phyloP scores from a whole-genome alignment of 129 eudicot genomes.

The Flaveria bidentis region DNA sequence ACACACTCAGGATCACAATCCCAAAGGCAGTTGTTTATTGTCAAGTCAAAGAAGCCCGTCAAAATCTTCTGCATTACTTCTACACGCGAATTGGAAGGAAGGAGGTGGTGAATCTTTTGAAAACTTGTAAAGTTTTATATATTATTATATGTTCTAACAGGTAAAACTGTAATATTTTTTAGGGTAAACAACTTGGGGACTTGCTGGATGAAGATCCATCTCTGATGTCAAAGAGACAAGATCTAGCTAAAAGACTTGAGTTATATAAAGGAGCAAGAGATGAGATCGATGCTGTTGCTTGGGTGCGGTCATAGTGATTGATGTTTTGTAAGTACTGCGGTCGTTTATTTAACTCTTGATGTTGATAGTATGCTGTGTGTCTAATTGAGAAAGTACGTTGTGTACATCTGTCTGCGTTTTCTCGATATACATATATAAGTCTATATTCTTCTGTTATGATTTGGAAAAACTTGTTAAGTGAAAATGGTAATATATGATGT shows the following conservation, averaged over 20 bases:
- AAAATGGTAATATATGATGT: neutral
- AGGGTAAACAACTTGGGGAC: conserved; percentile 69
- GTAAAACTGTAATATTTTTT: conserved; percentile 25
- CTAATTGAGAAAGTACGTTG: conserved; percentile 1
- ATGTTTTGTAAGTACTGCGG: conserved; percentile 18
- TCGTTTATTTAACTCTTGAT: neutral
- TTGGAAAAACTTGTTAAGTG: neutral
- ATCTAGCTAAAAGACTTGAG: conserved; percentile 73
- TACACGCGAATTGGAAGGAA: conserved; percentile 78
- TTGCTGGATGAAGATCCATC: conserved; percentile 89
- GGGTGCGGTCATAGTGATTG: conserved; percentile 47
- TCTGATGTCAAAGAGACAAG: conserved; percentile 76
- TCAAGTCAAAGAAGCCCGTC: conserved; percentile 92
- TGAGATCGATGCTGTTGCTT: conserved; percentile 73
- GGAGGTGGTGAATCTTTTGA: conserved; percentile 72
- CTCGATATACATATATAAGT: conserved; percentile 12
- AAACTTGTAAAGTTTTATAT: neutral
- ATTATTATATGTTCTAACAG: neutral
- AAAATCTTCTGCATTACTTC: conserved; percentile 69
- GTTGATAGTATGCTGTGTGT: conserved; percentile 21
- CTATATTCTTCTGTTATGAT: neutral
- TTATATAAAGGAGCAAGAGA: conserved; percentile 78
- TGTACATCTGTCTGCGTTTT: conserved; percentile 23
- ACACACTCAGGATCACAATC: conserved; percentile 66
- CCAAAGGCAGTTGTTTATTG: conserved; percentile 96